phyloP scores from a whole-genome alignment of 2,329 filamentous ascomycete species.

The Penicillium glabrum region DNA sequence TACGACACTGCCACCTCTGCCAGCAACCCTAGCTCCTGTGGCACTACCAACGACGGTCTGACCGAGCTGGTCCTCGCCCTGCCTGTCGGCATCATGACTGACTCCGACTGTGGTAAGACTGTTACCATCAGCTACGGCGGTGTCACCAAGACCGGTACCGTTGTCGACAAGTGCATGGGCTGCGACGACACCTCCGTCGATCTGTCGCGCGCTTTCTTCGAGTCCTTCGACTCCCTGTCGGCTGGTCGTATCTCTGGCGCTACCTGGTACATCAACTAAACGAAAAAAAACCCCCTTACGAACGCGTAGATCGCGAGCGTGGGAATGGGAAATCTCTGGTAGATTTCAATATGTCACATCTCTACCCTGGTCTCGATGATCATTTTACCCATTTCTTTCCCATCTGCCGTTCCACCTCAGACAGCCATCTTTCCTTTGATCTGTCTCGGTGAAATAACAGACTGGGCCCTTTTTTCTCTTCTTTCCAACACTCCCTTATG shows the following conservation, averaged over 20 bases:
- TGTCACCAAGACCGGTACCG: conserved; percentile 56
- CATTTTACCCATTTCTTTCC: conserved; percentile 17
- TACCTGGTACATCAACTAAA: conserved; percentile 42
- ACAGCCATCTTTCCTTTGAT: not conserved
- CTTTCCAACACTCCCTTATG: conserved; percentile 19
- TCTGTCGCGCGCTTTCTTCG: conserved; percentile 58
- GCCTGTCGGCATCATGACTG: conserved; percentile 63
- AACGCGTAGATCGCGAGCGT: conserved; percentile 19
- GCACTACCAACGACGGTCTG: conserved; percentile 58
- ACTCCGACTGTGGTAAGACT: conserved; percentile 69
- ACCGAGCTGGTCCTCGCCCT: conserved; percentile 68
- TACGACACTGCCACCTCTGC: conserved; percentile 68
- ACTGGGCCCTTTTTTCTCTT: conserved; percentile 3
- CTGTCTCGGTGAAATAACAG: not conserved
- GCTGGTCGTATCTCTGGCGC: conserved; percentile 45
- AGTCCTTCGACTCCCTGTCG: conserved; percentile 43
- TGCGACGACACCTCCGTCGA: conserved; percentile 62
- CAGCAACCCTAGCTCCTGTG: conserved; percentile 53
- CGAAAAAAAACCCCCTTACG: not conserved
- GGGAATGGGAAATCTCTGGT: conserved; percentile 20
- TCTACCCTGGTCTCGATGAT: conserved; percentile 18
- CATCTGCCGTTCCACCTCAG: not conserved
- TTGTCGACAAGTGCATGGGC: conserved; percentile 75
- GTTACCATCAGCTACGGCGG: conserved; percentile 65
- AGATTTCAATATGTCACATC: conserved; percentile 17